A percentile compares a stretch with the other conserved stretches of the same genome.
These are phyloP conservation scores for Lactarius deliciosus DNA, from an alignment of 768 basidiomycete genomes.

Conservation along the genomic window DNA sequence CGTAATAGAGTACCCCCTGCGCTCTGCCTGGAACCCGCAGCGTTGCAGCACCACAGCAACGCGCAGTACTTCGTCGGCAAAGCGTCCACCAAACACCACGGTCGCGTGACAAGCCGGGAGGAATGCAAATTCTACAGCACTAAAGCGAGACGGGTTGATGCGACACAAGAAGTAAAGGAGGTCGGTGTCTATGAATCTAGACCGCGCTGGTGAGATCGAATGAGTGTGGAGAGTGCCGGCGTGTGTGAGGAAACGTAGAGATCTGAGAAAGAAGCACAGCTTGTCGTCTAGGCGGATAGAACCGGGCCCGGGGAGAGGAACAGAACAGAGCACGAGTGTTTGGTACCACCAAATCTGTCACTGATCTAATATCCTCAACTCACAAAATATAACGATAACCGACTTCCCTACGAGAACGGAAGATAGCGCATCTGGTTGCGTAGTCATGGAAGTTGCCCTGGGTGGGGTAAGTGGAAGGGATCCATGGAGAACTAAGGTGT, in stretches of 20 bases:
- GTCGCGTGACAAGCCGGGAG: not conserved
- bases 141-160: not conserved
- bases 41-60: not conserved
- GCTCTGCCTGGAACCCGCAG: not conserved
- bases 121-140: not conserved
- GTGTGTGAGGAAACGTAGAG: not conserved
- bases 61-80: not conserved
- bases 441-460: not conserved
- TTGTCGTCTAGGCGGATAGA: not conserved
- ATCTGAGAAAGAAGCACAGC: not conserved
- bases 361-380: not conserved
- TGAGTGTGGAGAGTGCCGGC: not conserved
- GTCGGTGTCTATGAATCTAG: not conserved
- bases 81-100: not conserved
- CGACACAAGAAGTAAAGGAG: not conserved
- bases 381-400: not conserved
- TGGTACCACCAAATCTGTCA: not conserved
- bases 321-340: not conserved
- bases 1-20: not conserved
- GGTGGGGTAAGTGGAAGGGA: no score
- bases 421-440: not conserved
- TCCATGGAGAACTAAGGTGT: no score
- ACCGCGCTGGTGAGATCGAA: not conserved
- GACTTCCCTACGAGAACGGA: not conserved
- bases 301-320: not conserved